Base-by-base conservation (phyloP, 164 flowering plant genomes). In the Platanus orientalis region DNA sequence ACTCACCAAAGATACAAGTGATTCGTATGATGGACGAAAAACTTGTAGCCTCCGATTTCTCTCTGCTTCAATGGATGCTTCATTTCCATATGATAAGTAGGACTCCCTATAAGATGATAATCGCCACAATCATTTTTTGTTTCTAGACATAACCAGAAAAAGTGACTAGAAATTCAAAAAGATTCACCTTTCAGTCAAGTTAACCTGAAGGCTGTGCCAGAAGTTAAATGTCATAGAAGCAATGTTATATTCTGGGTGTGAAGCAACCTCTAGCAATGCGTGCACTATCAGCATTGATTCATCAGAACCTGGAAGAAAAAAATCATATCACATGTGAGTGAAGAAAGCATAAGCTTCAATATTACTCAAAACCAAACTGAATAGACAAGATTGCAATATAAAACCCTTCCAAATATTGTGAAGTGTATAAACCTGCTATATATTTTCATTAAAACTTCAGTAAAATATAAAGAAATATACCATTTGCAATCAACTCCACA, bases 151-250 rank as follows among this genome's bases (percentile, higher is more conserved):
- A 66, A 61, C 21, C 2, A 67, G 29, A 1, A 54, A 75, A 36
- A 17, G 11, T 12, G 6, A 57, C 44, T 24, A 42, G 3, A 42
- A 32, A 30, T 47, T 27, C 23, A 39, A 55, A 60, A 67, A 9
- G 54, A 39, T 26, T 71, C 60, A 94, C 99, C 96, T 86, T 78
- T 79, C 81, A 57, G 81, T 87, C 84, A 95, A 82, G 66, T 77
- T 81, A 76, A 82, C 74, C 79, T 95, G 97, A 76, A 95, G 97
- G 71, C 68, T 85, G 73, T 92, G 99, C 97, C 99, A 95, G 75
- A 95, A 95, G 73, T 88, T 92, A 62, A 90, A 95, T 26, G 97
- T 88, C 97, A 95, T 95, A 39, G 96, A 95, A 67, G 97, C 97
- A 72, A 95, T 95, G 75, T 90, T 83, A 75, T 82, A 90, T 64